Conservation (phyloP, 2,329 filamentous ascomycete species). For the Alternaria brassicicola region DNA sequence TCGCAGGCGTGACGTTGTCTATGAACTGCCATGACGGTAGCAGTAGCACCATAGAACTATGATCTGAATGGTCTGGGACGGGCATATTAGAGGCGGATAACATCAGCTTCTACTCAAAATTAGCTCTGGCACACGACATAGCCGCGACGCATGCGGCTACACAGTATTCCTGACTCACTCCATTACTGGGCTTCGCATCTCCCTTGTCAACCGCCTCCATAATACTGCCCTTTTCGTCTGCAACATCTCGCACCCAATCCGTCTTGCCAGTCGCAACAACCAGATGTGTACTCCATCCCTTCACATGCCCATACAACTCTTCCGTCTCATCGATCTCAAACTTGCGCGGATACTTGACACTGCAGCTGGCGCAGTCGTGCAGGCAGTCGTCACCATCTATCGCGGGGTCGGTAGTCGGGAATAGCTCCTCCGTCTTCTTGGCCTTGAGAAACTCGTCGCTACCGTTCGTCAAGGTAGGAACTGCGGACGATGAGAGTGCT, state of each 20-base stretch:
- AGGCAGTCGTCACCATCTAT: conserved; percentile 88
- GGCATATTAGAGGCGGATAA: conserved; percentile 92
- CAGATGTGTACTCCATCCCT: conserved; percentile 87
- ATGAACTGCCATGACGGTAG: conserved; percentile 84
- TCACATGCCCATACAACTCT: conserved; percentile 81
- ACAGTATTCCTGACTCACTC: conserved; percentile 58
- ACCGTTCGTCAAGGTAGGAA: conserved; percentile 35
- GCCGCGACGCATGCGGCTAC: background rate
- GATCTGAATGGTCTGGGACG: conserved; percentile 69
- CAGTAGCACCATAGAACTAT: conserved; percentile 75
- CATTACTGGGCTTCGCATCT: conserved; percentile 66
- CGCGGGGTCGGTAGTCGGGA: conserved; percentile 74
- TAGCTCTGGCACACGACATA: background rate
- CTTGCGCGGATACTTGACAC: conserved; percentile 76
- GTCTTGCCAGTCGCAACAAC: conserved; percentile 94
- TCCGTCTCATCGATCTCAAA: conserved; percentile 76
- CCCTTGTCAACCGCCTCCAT: conserved; percentile 61
- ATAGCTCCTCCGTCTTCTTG: conserved; percentile 62
- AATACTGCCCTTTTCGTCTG: conserved; percentile 73
- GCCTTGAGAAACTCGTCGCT: conserved; percentile 56
- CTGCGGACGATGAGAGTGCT: conserved; percentile 37
- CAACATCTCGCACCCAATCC: conserved; percentile 89
- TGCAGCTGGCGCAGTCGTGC: conserved; percentile 84
- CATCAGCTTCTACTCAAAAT: conserved; percentile 71
- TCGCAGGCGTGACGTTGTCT: conserved; percentile 79